Evolutionary conservation across 2,329 filamentous ascomycete genomes (phyloP), one percentile per base, ranked within the genome.

Genomic region (Coleophoma cylindrospora): DNA sequence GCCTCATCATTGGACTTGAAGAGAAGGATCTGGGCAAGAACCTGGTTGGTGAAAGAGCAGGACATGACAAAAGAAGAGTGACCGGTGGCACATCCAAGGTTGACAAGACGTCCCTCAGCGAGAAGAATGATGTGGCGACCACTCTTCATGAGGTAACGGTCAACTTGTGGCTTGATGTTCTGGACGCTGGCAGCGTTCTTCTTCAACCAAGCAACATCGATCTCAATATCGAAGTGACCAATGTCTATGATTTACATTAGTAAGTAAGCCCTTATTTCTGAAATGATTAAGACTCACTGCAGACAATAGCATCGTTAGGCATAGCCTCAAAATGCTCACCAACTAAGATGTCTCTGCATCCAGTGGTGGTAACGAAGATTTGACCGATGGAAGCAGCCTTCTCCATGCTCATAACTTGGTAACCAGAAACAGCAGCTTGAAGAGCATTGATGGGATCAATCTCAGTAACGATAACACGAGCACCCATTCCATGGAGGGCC

Each of bases 51-150:
- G 87, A 99, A 99, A 59, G 92, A 97, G 87, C 94, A 99, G 66
- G 91, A 96, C 94, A 99, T 97, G 81, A 99, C 94, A 75, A 99
- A 99, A 48, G 92, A 97, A 63, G 91, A 96, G 87, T 99, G 94
- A 63, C 94, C 94, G 59, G 94, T 99, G 70, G 94, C 94, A 76
- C 94, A 99, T 74, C 94, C 94, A 65, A 99, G 82, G 87, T 99
- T 99, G 79, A 99, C 94, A 60, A 99, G 88, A 80, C 94, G 92
- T 64, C 94, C 94, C 81, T 97, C 94, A 58, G 94, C 94, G 59
- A 99, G 85, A 66, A 99, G 91, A 76, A 99, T 95, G 81, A 99
- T 91, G 83, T 97, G 87, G 66, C 89, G 86, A 76, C 94, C 94
- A 76, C 72, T 94, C 73, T 87, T 78, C 89, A 99, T 94, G 65